A percentile compares a stretch with the other conserved stretches of the same genome.
phyloP scores from a whole-genome alignment of 2,329 filamentous ascomycete species.

The Plectosphaerella sp. region DNA sequence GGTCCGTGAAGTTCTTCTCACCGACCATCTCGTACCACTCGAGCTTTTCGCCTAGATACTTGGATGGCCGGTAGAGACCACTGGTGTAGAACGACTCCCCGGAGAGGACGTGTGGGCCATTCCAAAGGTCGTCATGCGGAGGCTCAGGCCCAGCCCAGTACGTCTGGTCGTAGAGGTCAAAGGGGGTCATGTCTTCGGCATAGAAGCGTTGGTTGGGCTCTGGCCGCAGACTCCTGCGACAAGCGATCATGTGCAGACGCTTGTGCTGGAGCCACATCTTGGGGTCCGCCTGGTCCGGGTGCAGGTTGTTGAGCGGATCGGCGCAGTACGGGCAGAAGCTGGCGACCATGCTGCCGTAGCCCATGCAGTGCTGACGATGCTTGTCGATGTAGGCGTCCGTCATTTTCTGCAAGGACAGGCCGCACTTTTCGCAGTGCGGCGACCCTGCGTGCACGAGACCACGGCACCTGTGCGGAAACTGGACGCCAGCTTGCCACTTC shows the following conservation, averaged over 20 bases:
- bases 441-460: conserved; percentile 1
- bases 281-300: neutral
- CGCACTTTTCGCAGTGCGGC: conserved; percentile 13
- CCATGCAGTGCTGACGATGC: conserved; percentile 12
- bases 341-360: conserved; percentile 9
- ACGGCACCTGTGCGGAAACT: conserved; percentile 12
- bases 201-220: neutral
- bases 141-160: conserved; percentile 4
- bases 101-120: conserved; percentile 1
- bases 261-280: neutral
- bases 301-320: neutral
- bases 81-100: neutral
- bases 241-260: conserved; percentile 5
- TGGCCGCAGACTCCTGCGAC: neutral
- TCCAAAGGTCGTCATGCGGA: conserved; percentile 7
- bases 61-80: neutral
- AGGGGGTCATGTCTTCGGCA: conserved; percentile 4
- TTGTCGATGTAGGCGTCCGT: conserved; percentile 4
- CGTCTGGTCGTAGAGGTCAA: conserved; percentile 8
- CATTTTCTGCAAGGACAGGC: conserved; percentile 4
- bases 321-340: conserved; percentile 17
- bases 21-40: conserved; percentile 10
- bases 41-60: conserved; percentile 4
- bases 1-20: conserved; percentile 2
- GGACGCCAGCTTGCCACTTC: conserved; percentile 2